phyloP scores from a whole-genome alignment of 1,139 yeast genomes.

The Sugiyamaella japonica region DNA sequence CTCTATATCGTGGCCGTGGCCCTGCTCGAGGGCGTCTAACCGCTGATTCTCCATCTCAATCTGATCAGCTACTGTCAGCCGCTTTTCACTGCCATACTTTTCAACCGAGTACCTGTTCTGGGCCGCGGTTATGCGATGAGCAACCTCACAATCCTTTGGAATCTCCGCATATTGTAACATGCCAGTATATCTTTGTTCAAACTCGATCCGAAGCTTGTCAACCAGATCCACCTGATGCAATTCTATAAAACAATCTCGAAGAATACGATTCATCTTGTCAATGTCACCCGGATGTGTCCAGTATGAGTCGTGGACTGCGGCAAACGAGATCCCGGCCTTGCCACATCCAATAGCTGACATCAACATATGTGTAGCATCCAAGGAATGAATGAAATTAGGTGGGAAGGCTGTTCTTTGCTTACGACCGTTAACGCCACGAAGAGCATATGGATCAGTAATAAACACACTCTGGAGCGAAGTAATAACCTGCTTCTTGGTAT shows the following conservation, averaged over 20 bases:
- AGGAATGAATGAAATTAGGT: slow-evolving; percentile 91
- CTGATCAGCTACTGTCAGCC: slow-evolving; percentile 70
- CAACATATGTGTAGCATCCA: slow-evolving; percentile 97
- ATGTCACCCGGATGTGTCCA: slow-evolving; percentile 97
- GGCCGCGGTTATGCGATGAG: slow-evolving; percentile 50
- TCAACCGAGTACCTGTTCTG: slow-evolving; percentile 41
- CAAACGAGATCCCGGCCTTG: slow-evolving; percentile 69
- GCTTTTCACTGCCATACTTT: slow-evolving; percentile 47
- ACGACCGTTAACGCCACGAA: slow-evolving; percentile 79
- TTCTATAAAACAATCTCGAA: slow-evolving; percentile 77
- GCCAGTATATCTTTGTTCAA: slow-evolving; percentile 74
- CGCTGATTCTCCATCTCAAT: slow-evolving; percentile 68
- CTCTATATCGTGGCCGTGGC: slow-evolving; percentile 49
- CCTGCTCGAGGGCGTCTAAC: slow-evolving; percentile 50
- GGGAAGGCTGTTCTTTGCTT: slow-evolving; percentile 94
- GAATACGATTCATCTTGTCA: slow-evolving; percentile 64
- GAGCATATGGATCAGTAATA: slow-evolving; percentile 79
- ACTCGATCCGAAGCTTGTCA: slow-evolving; percentile 70
- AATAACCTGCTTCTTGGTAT: slow-evolving; percentile 59
- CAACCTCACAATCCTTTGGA: slow-evolving; percentile 56
- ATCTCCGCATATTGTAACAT: slow-evolving; percentile 59
- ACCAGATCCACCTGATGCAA: slow-evolving; percentile 76
- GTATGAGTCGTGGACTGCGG: slow-evolving; percentile 96
- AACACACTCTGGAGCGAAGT: slow-evolving; percentile 84
- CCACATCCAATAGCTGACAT: slow-evolving; percentile 82